Percentiles rank a stretch among this genome's conserved stretches.
Evolutionary conservation across 192 early-diverging fungal species (phyloP).

Genomic region (Rhizoclosmatium sp.): DNA sequence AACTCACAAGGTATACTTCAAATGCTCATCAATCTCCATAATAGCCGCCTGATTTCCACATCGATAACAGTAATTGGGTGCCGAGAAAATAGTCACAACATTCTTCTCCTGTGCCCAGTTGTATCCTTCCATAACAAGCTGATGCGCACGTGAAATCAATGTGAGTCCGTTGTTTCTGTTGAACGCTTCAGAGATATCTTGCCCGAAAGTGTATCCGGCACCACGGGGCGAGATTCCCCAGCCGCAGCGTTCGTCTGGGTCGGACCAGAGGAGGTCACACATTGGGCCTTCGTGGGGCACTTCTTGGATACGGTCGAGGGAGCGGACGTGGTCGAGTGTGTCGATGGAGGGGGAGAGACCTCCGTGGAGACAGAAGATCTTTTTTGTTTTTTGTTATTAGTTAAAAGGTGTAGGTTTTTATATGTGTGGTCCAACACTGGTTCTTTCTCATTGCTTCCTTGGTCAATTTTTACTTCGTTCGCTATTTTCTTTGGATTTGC

Average conservation of each 20-base stretch:
- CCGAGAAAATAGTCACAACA: constrained; percentile 98
- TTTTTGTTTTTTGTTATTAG: background rate
- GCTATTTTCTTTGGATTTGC: no score
- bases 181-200: constrained; percentile 80
- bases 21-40: constrained; percentile 99
- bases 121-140: constrained; percentile 99
- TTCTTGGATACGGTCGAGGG: constrained; percentile 96
- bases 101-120: constrained; percentile 99
- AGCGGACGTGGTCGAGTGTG: constrained; percentile 93
- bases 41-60: constrained; percentile 99
- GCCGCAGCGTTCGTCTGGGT: constrained; percentile 86
- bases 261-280: constrained; percentile 97
- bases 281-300: constrained; percentile 98
- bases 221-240: constrained; percentile 98
- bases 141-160: constrained; percentile 97
- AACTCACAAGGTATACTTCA: constrained; percentile 97
- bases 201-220: constrained; percentile 98
- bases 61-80: constrained; percentile 99
- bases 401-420: background rate
- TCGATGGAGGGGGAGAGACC: constrained; percentile 92
- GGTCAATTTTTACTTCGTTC: no score
- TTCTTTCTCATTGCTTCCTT: background rate
- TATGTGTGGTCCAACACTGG: background rate
- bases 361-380: constrained; percentile 95
- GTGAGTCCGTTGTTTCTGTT: constrained; percentile 95